Conservation (phyloP, 306 rosid genomes). For the Vigna reflexopilosa region DNA sequence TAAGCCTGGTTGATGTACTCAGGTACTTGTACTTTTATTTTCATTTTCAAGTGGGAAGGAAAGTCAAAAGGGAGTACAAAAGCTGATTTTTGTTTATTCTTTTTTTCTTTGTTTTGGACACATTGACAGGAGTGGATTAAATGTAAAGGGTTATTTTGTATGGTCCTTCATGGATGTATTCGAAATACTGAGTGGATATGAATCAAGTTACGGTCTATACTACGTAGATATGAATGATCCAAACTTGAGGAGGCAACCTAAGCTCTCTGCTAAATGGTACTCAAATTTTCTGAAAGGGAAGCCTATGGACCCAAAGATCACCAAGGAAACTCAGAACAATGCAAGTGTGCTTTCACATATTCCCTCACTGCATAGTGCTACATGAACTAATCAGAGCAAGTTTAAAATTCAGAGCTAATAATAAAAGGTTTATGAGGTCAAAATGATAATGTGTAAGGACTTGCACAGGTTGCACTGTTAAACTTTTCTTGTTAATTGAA, state of each 20-base stretch:
- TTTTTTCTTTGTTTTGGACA: background rate
- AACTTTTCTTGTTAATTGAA: background rate
- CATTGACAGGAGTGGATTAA: conserved; percentile 61
- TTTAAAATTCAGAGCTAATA: background rate
- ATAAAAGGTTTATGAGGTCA: no score
- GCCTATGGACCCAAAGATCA: conserved; percentile 14
- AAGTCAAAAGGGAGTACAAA: background rate
- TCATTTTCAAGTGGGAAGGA: background rate
- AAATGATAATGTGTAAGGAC: no score
- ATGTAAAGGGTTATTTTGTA: conserved; percentile 66
- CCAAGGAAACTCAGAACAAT: conserved; percentile 32
- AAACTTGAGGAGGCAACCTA: conserved; percentile 55
- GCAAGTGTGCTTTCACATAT: conserved; percentile 6
- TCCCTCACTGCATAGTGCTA: background rate
- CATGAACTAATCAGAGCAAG: background rate
- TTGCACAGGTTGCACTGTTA: background rate
- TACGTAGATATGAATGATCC: conserved; percentile 60
- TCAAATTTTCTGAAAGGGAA: conserved; percentile 55
- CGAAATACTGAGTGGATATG: conserved; percentile 57
- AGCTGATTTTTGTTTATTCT: background rate
- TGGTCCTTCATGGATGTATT: conserved; percentile 70
- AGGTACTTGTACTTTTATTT: conserved; percentile 55
- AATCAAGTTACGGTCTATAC: conserved; percentile 57
- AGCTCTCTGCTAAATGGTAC: conserved; percentile 69
- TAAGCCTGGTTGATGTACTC: conserved; percentile 45